Base-by-base conservation (phyloP, 768 basidiomycete genomes). In the Rhodotorula babjevae region DNA sequence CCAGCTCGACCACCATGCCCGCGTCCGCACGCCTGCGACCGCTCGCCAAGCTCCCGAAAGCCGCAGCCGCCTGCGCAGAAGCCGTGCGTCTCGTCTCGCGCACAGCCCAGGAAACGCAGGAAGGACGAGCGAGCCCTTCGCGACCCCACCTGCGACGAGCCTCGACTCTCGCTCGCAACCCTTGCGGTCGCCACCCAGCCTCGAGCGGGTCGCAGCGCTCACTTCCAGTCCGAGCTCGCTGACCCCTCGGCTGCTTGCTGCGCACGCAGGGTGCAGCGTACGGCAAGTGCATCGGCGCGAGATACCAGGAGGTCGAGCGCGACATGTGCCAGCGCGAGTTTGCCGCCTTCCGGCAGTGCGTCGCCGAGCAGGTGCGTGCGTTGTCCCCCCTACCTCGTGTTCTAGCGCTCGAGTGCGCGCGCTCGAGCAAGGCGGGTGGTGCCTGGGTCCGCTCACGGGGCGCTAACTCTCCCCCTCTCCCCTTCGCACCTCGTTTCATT, bases 271-370 rank as follows among this genome's bases (percentile, higher is more conserved):
- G 93, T 40, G 81, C 86, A 8, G 84, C 82, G 11, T 99, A 99
- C 80, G 95, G 92, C 33, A 89, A 89, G 83, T 99, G 95, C 81
- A 88, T 98, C 59, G 83, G 89, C 42, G 85, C 87, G 3, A 86
- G 86, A 9, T 95, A 96, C 81, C 87, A 87, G 42, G 95, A 98
- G 72, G 89, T 92, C 11, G 86, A 83, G 71, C 90, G 89, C 80
- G 90, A 91, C 76, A 86, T 87, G 77, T 99, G 95, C 82, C 86
- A 86, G 63, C 85, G 86, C 4, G 92, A 97, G 81, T 98, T 96
- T 72, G 84, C 84, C 21, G 86, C 86, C 74, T 99, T 98, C 81
- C 89, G 88, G 53, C 83, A 85, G 46, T 99, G 95, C 80, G 81
- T 99, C 46, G 87, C 87, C 60, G 83, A 86, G 75, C 88, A 88